A percentile compares a stretch with the other conserved stretches of the same genome.
Evolutionary conservation across 192 early-diverging fungal species (phyloP).

Genomic region (Rhizophagus clarus): DNA sequence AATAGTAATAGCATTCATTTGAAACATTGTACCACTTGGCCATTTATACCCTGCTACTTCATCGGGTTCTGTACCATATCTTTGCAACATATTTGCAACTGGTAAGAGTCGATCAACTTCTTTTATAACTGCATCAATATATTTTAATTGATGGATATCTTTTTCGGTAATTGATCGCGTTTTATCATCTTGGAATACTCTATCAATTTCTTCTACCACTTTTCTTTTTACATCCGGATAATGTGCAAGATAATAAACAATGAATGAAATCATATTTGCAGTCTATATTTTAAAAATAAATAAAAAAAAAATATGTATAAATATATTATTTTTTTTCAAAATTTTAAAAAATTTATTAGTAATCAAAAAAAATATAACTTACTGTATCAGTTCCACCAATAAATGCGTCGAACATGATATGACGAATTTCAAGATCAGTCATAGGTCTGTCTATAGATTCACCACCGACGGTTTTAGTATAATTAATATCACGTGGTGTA

Average conservation of each 20-base stretch:
- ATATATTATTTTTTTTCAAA: too few species aligned
- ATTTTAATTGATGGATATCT: not conserved
- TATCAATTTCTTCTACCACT: not conserved
- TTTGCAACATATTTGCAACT: not conserved
- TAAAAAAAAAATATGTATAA: too few species aligned
- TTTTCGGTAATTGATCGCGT: not conserved
- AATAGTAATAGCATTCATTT: not conserved
- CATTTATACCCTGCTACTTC: not conserved
- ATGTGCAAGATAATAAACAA: too few species aligned
- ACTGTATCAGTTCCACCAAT: constrained; percentile 20
- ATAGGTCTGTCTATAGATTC: not conserved
- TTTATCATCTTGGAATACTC: too few species aligned
- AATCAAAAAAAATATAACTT: too few species aligned
- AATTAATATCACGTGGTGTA: not conserved
- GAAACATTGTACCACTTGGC: not conserved
- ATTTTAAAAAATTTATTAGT: too few species aligned
- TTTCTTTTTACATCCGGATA: not conserved
- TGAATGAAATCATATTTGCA: not conserved
- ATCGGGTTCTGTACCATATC: not conserved
- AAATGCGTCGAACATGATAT: constrained; percentile 1
- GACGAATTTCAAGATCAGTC: constrained; percentile 14
- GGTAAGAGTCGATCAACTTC: not conserved
- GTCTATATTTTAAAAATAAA: not conserved
- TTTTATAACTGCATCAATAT: constrained; percentile 16
- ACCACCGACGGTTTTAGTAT: not conserved